Evolutionary conservation across 768 basidiomycete species (phyloP).

Genomic region (Naganishia randhawae): DNA sequence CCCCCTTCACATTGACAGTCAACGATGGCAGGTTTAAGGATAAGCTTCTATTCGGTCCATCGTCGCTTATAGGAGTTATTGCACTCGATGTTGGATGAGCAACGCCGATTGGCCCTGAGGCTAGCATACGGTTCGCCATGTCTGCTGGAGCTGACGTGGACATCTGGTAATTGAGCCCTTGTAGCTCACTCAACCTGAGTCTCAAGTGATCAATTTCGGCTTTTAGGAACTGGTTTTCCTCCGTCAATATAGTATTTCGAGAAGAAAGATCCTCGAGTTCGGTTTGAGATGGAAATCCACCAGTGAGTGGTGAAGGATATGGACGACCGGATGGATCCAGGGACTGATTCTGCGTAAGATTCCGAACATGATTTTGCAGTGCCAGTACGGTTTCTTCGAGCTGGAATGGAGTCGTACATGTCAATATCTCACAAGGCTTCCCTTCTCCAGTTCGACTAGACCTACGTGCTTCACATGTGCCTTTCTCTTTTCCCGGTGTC

Average conservation of each 20-base stretch:
- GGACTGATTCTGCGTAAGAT: constrained; percentile 34
- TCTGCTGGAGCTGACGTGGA: not conserved
- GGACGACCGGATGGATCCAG: constrained; percentile 16
- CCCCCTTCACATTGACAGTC: constrained; percentile 10
- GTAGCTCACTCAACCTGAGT: not conserved
- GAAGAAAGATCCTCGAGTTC: not conserved
- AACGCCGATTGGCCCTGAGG: not conserved
- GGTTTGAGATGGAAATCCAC: not conserved
- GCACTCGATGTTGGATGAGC: not conserved
- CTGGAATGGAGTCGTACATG: constrained; percentile 24
- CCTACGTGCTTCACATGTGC: constrained; percentile 45
- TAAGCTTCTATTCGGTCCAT: not conserved
- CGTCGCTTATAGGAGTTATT: constrained; percentile 8
- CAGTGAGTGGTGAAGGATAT: not conserved
- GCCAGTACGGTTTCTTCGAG: constrained; percentile 45
- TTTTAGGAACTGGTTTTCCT: constrained; percentile 35
- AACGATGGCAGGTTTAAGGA: constrained; percentile 14
- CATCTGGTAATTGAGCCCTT: not conserved
- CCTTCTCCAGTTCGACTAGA: constrained; percentile 8
- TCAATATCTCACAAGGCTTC: not conserved
- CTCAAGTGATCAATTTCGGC: constrained; percentile 19
- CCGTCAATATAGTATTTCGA: constrained; percentile 21
- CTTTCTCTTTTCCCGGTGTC: constrained; percentile 49
- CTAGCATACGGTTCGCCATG: not conserved
- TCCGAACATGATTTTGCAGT: constrained; percentile 39